Evolutionary conservation across 176 grass and related monocot genomes (phyloP).

Genomic region (Raddia guianensis): DNA sequence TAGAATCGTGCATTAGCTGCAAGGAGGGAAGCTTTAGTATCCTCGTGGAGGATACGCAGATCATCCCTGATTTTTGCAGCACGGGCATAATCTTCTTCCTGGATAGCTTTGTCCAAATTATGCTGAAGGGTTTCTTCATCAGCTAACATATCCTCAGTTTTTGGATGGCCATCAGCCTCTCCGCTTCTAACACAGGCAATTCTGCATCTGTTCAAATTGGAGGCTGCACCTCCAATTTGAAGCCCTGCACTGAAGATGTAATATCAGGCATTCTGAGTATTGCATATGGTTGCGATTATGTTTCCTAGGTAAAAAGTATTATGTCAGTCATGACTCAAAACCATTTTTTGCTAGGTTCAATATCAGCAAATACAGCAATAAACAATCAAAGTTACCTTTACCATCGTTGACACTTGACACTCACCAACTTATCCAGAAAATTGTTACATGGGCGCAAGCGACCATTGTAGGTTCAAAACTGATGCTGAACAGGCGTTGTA

Average conservation of each 20-base stretch:
- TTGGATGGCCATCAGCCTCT: slow-evolving; percentile 68
- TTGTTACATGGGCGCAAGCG: background rate
- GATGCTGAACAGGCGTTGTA: background rate
- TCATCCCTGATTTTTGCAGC: slow-evolving; percentile 77
- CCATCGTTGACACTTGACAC: background rate
- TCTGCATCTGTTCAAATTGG: slow-evolving; percentile 27
- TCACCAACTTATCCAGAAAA: background rate
- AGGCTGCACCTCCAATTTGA: slow-evolving; percentile 25
- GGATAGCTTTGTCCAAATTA: slow-evolving; percentile 71
- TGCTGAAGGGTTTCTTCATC: slow-evolving; percentile 76
- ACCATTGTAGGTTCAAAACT: slow-evolving; percentile 1
- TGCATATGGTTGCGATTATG: background rate
- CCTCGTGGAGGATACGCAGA: slow-evolving; percentile 68
- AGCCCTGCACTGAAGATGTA: slow-evolving; percentile 68
- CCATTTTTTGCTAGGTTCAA: background rate
- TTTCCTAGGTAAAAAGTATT: background rate
- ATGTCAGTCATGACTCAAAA: background rate
- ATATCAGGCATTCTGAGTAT: slow-evolving; percentile 36
- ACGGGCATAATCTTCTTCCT: slow-evolving; percentile 83
- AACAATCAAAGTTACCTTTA: background rate
- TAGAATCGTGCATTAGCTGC: slow-evolving; percentile 77
- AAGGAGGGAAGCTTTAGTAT: slow-evolving; percentile 69
- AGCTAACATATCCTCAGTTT: slow-evolving; percentile 44
- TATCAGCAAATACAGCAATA: slow-evolving; percentile 20
- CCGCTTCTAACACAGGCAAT: slow-evolving; percentile 59